Conservation (phyloP, 805 yeast species). For the Saccharomycopsis schoenii region DNA sequence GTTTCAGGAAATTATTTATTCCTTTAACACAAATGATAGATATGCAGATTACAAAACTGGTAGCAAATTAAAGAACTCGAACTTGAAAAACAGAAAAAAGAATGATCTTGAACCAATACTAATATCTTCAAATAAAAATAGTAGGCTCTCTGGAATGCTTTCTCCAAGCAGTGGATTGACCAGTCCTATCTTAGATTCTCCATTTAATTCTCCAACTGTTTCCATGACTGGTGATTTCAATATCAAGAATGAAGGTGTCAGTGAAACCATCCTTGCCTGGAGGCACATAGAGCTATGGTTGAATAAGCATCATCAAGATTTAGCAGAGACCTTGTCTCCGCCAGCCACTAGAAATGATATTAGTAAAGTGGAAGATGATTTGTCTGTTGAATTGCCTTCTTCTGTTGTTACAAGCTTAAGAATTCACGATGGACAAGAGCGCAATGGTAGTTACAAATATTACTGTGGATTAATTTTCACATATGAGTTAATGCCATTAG, state of each 20-base stretch:
- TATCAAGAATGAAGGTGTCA: conserved; percentile 35
- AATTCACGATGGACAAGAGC: conserved; percentile 87
- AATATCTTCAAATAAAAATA: neutral
- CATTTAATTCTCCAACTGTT: conserved; percentile 27
- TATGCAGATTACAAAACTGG: conserved; percentile 53
- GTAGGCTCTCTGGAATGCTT: conserved; percentile 13
- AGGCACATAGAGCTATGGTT: conserved; percentile 82
- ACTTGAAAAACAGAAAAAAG: conserved; percentile 5
- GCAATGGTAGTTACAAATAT: conserved; percentile 60
- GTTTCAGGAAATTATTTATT: conserved; percentile 51
- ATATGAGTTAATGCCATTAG: conserved; percentile 67
- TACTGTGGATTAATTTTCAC: conserved; percentile 72
- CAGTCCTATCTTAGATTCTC: conserved; percentile 16
- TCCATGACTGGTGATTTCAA: conserved; percentile 21
- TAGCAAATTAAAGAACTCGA: conserved; percentile 24
- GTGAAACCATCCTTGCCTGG: conserved; percentile 77
- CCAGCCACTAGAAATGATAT: conserved; percentile 78
- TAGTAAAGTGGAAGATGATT: conserved; percentile 73
- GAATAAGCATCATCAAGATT: conserved; percentile 65
- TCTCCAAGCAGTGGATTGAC: conserved; percentile 11
- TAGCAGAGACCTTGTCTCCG: conserved; percentile 64
- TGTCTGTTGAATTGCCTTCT: conserved; percentile 63
- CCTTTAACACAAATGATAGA: conserved; percentile 56
- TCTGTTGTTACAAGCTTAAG: conserved; percentile 73
- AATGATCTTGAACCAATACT: neutral